Conservation (phyloP, 164 flowering plant species). For the Houttuynia cordata region DNA sequence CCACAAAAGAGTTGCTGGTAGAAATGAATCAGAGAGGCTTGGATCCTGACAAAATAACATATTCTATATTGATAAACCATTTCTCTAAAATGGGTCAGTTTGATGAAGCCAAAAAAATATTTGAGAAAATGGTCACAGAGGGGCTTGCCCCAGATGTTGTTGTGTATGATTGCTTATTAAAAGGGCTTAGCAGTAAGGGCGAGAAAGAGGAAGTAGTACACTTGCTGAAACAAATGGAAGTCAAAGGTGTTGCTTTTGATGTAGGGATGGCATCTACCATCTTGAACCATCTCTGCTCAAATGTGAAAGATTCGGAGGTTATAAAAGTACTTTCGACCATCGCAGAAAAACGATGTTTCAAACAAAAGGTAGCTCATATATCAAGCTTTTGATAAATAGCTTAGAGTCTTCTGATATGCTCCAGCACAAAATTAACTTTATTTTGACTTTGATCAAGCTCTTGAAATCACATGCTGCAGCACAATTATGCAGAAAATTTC, state of each 20-base stretch:
- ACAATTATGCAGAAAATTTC: too few species aligned
- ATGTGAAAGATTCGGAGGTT: conserved; percentile 21
- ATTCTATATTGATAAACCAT: conserved; percentile 41
- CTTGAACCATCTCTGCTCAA: conserved; percentile 33
- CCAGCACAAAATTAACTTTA: too few species aligned
- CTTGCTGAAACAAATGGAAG: conserved; percentile 55
- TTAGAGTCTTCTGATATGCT: background rate
- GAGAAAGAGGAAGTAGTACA: conserved; percentile 33
- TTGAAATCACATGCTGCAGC: too few species aligned
- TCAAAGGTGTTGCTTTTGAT: conserved; percentile 37
- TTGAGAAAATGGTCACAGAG: conserved; percentile 42
- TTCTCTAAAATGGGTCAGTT: conserved; percentile 37
- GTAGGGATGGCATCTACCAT: conserved; percentile 31
- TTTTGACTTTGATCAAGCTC: too few species aligned
- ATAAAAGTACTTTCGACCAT: conserved; percentile 38
- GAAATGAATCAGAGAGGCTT: conserved; percentile 46
- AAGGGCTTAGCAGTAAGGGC: conserved; percentile 32
- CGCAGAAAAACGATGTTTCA: conserved; percentile 10
- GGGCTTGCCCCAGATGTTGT: conserved; percentile 35
- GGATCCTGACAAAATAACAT: conserved; percentile 40
- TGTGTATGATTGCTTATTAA: conserved; percentile 52
- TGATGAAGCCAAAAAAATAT: conserved; percentile 47
- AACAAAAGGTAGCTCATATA: background rate
- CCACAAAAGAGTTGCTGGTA: conserved; percentile 26
- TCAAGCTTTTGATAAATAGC: background rate